Conservation (phyloP, 176 grass and related monocot species). For the Bromus sterilis region DNA sequence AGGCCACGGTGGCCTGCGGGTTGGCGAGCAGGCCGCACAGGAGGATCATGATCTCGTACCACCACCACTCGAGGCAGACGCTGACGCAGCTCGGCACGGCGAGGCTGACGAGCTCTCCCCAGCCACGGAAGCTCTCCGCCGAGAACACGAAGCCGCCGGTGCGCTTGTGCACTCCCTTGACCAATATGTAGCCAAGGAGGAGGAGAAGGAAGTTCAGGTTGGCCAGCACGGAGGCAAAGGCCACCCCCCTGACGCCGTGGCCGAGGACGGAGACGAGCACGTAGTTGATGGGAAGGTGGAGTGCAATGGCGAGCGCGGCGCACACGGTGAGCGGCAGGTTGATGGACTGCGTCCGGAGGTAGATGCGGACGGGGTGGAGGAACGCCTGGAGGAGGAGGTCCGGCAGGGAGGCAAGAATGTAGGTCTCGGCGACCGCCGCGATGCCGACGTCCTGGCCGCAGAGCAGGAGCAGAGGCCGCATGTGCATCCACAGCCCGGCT, state of each 20-base stretch:
- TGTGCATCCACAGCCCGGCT: conserved; percentile 51
- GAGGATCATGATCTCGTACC: conserved; percentile 99
- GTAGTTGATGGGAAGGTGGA: conserved; percentile 86
- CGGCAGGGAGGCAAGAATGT: conserved; percentile 73
- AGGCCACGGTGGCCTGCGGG: conserved; percentile 74
- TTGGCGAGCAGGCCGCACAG: conserved; percentile 76
- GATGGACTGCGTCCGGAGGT: conserved; percentile 73
- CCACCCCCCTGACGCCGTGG: conserved; percentile 59
- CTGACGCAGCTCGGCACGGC: conserved; percentile 81
- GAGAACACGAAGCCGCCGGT: conserved; percentile 53
- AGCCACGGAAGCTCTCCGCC: conserved; percentile 50
- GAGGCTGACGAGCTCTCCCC: conserved; percentile 57
- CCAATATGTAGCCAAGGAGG: conserved; percentile 50
- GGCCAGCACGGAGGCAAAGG: conserved; percentile 53
- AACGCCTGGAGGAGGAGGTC: conserved; percentile 72
- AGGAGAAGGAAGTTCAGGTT: conserved; percentile 79
- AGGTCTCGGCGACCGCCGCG: conserved; percentile 53
- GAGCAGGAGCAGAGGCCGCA: conserved; percentile 64
- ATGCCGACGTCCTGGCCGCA: conserved; percentile 75
- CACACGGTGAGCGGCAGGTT: conserved; percentile 67
- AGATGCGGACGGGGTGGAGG: conserved; percentile 72
- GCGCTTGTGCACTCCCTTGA: conserved; percentile 41
- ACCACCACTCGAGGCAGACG: conserved; percentile 98
- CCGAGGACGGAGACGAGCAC: conserved; percentile 56
- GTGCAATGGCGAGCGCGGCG: conserved; percentile 57